Conservation (phyloP, 2,329 filamentous ascomycete genomes). For the Aspergillus sojae region DNA sequence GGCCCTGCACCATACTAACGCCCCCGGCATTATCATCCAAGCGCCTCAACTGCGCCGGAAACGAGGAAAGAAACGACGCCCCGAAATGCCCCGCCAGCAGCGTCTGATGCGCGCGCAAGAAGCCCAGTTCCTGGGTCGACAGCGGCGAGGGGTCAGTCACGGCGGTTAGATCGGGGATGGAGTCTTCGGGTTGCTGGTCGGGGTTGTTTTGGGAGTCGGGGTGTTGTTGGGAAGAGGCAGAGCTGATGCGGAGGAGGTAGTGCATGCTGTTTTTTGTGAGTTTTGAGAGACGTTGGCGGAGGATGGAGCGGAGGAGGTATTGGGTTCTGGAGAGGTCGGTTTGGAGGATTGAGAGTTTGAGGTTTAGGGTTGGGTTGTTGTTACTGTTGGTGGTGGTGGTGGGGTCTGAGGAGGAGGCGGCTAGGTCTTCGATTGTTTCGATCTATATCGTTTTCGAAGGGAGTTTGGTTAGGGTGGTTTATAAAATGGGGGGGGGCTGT, state of each 20-base stretch:
- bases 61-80: conserved; percentile 78
- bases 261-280: conserved; percentile 55
- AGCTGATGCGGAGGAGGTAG: conserved; percentile 38
- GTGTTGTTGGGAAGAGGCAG: conserved; percentile 19
- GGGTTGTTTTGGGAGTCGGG: conserved; percentile 13
- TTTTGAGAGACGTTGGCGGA: conserved; percentile 86
- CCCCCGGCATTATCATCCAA: conserved; percentile 90
- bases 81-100: conserved; percentile 84
- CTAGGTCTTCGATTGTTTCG: conserved; percentile 66
- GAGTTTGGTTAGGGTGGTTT: not conserved
- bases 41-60: conserved; percentile 76
- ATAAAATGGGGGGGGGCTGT: not conserved
- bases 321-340: conserved; percentile 95
- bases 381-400: conserved; percentile 56
- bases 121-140: conserved; percentile 75
- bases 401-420: conserved; percentile 47
- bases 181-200: conserved; percentile 31
- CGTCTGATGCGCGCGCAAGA: conserved; percentile 81
- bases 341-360: conserved; percentile 90
- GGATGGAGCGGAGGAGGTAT: conserved; percentile 80
- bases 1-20: conserved; percentile 87
- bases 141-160: conserved; percentile 60
- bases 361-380: conserved; percentile 89
- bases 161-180: conserved; percentile 32
- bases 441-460: conserved; percentile 46